These are phyloP conservation scores for Fusarium irregulare DNA, from an alignment of 2,329 filamentous ascomycete species.

Conservation along the genomic window DNA sequence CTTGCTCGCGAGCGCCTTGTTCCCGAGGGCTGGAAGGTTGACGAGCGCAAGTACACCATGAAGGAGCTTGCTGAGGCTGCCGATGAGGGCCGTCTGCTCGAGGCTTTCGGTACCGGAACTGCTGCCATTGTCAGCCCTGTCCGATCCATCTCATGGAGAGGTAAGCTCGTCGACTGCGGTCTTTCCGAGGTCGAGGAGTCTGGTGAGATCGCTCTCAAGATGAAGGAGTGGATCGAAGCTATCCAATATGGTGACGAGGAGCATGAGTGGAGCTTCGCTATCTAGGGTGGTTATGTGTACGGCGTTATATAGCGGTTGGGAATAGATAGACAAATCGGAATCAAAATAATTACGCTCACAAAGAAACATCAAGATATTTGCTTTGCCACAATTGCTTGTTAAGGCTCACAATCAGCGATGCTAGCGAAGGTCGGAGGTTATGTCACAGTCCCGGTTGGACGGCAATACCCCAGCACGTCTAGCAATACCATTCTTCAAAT, in stretches of 20 bases:
- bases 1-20: conserved; percentile 85
- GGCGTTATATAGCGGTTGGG: conserved; percentile 32
- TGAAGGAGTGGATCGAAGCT: conserved; percentile 97
- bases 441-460: conserved; percentile 28
- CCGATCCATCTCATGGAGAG: conserved; percentile 89
- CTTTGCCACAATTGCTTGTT: conserved; percentile 31
- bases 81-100: conserved; percentile 84
- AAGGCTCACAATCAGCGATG: conserved; percentile 27
- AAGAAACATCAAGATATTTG: conserved; percentile 5
- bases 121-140: conserved; percentile 95
- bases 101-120: conserved; percentile 94
- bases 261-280: conserved; percentile 85
- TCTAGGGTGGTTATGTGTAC: conserved; percentile 25
- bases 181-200: conserved; percentile 85
- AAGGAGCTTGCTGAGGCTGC: conserved; percentile 83
- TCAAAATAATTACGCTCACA: conserved; percentile 32
- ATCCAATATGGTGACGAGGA: conserved; percentile 96
- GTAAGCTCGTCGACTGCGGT: conserved; percentile 83
- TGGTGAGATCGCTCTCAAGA: conserved; percentile 82
- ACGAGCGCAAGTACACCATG: conserved; percentile 94
- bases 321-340: conserved; percentile 32
- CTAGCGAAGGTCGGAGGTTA: conserved; percentile 8
- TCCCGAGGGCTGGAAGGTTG: conserved; percentile 88
- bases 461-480: conserved; percentile 42
- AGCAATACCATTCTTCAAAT: conserved; percentile 43